These are phyloP conservation scores for Boletus sp. DNA, from an alignment of 1,284 basidiomycete genomes.

Conservation along the genomic window DNA sequence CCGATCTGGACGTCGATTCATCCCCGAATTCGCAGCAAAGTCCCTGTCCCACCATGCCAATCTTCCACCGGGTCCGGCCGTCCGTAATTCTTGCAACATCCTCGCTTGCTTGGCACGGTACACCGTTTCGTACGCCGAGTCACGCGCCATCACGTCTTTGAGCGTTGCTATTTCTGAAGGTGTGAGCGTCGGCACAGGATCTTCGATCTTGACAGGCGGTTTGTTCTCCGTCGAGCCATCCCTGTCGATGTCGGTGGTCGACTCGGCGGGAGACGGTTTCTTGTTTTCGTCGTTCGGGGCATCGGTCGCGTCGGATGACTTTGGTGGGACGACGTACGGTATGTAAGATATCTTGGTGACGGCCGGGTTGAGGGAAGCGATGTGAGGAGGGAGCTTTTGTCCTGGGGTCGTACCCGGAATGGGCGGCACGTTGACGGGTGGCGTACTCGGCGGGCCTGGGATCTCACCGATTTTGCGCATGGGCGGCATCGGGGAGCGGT, in stretches of 20 bases:
- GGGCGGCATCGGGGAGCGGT: slow-evolving; percentile 26
- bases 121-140: slow-evolving; percentile 45
- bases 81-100: slow-evolving; percentile 30
- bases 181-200: slow-evolving; percentile 37
- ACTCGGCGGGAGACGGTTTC: slow-evolving; percentile 18
- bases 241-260: slow-evolving; percentile 18
- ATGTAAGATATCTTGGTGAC: slow-evolving; percentile 35
- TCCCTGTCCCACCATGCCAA: slow-evolving; percentile 35
- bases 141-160: slow-evolving; percentile 46
- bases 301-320: slow-evolving; percentile 22
- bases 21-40: slow-evolving; percentile 13
- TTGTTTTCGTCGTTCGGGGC: slow-evolving; percentile 24
- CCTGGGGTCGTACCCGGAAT: slow-evolving; percentile 29
- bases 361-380: slow-evolving; percentile 34
- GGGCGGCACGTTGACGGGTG: slow-evolving; percentile 24
- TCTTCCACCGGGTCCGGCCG: slow-evolving; percentile 27
- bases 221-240: slow-evolving; percentile 20
- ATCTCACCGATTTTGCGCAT: slow-evolving; percentile 26
- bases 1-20: slow-evolving; percentile 44
- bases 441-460: slow-evolving; percentile 14
- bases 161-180: slow-evolving; percentile 43
- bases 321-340: slow-evolving; percentile 23
- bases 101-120: slow-evolving; percentile 32
- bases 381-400: slow-evolving; percentile 35
- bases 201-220: slow-evolving; percentile 20